Base-by-base conservation (phyloP, 228 moss, liverwort and hornwort species). In the Sphagnum magellanicum region DNA sequence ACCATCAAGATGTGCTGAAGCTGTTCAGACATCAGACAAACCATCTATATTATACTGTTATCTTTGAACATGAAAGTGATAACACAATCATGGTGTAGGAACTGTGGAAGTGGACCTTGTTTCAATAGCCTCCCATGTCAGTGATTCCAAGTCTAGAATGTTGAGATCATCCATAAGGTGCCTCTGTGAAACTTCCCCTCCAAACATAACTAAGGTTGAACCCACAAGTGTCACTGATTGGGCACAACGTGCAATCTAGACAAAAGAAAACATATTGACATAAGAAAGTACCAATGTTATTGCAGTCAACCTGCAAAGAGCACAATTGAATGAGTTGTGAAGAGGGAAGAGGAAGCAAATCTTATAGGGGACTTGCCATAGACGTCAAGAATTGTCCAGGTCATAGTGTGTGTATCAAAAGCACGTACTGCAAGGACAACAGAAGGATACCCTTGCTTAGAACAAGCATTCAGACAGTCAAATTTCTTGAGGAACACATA, bases 101-200 rank as follows among this genome's bases (percentile, higher is more conserved):
- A 32, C 32, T 32, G 32, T 32, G 32, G 32, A 32, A 32, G 32
- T 67, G 70, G 60, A 83, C 79, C 69, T 74, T 57, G 89, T 73
- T 59, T 76, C 79, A 49, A 91, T 82, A 49, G 79, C 74, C 51
- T 97, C 88, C 97, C 97, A 97, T 16, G 88, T 88, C 93, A 88
- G 81, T 46, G 91, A 81, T 74, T 91, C 87, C 71, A 93, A 73
- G 75, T 97, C 97, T 65, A 97, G 75, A 65, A 97, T 74, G 63
- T 91, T 83, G 57, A 97, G 74, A 75, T 97, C 97, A 81, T 93
- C 90, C 32, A 32, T 2, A 70, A 87, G 75, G 15, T 89, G 81
- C 62, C 97, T 77, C 73, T 90, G 93, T 4, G 75, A 79, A 71
- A 93, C 93, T 73, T 93, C 97, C 52, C 97, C 97, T 71, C 97